Evolutionary conservation across 805 yeast genomes (phyloP), one percentile per base, ranked within the genome.

Genomic region (Lipomyces orientalis): DNA sequence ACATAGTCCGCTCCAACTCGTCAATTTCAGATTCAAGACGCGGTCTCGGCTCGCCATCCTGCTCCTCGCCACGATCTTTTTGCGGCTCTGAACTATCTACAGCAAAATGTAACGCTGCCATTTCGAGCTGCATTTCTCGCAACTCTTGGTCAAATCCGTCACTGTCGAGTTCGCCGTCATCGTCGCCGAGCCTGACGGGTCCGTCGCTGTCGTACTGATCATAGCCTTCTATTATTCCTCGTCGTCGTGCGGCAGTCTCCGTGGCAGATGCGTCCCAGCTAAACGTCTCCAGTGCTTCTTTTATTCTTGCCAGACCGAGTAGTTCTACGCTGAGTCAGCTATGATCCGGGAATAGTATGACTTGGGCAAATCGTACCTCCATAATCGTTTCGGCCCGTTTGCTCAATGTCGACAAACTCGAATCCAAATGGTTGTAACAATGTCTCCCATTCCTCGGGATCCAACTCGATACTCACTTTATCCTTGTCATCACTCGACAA

Each of bases 1-100:
- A 68, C 66, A 77, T 66, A 22, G 78, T 73, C 37, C 67, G 66
- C 56, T 76, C 78, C 31, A 78, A 57, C 33, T 76, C 78, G n/a
- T 75, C 76, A 25, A 70, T 58, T 51, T 70, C 68, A 19, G 33
- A 29, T 25, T 67, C 73, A n/a, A 58, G 39, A 14, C 64, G 37
- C 35, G 61, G 55, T 22, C 34, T 60, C 5, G 71, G 71, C n/a
- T 59, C 56, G 33, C 59, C 56, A 57, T 56, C 49, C 35, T 58
- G 59, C 52, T 61, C 19, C 33, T 65, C 64, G 57, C 3, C 43
- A 6, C 56, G 68, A 19, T 51, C 49, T 4, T 37, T 64, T 43
- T 43, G 49, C 5, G 55, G 25, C 22, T 65, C 63, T 4, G 35
- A 46, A 6, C 63, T 67, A 19, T 54, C 60, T 14, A 64, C 62